Conservation (phyloP, 495 filamentous ascomycete species). For the Aspergillus incahuasiensis region DNA sequence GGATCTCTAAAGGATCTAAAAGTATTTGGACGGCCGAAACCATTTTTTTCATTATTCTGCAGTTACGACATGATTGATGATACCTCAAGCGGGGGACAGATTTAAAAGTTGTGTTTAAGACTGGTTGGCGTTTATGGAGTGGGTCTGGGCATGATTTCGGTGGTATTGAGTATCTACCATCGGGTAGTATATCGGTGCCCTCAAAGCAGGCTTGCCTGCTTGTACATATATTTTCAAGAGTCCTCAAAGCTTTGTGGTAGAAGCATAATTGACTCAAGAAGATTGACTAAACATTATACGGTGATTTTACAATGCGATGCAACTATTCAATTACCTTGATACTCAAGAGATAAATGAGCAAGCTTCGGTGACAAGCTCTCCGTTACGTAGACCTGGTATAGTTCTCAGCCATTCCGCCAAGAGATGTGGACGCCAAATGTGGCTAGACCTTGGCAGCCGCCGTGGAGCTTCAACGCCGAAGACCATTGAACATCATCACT, state of each 20-base stretch:
- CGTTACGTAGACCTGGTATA: no score
- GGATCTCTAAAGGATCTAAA: constrained; percentile 14
- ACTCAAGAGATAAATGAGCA: no score
- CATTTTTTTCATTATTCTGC: not conserved
- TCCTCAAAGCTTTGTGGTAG: not conserved
- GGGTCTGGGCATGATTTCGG: not conserved
- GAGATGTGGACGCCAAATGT: constrained; percentile 24
- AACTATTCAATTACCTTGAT: no score
- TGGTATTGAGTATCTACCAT: not conserved
- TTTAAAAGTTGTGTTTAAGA: constrained; percentile 4
- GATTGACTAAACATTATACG: not conserved
- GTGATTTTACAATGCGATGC: not conserved
- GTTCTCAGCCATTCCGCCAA: no score
- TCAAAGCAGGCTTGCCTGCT: not conserved
- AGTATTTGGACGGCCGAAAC: not conserved
- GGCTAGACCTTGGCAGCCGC: constrained; percentile 17
- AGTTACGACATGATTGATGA: constrained; percentile 13
- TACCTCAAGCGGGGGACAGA: not conserved
- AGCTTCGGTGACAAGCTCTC: no score
- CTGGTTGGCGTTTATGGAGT: constrained; percentile 5
- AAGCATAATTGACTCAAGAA: not conserved
- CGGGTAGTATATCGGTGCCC: not conserved
- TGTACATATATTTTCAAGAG: constrained; percentile 4
- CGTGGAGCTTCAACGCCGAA: not conserved
- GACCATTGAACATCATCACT: not conserved